Base-by-base conservation (phyloP, 192 early-diverging fungal species). In the Geranomyces variabilis region DNA sequence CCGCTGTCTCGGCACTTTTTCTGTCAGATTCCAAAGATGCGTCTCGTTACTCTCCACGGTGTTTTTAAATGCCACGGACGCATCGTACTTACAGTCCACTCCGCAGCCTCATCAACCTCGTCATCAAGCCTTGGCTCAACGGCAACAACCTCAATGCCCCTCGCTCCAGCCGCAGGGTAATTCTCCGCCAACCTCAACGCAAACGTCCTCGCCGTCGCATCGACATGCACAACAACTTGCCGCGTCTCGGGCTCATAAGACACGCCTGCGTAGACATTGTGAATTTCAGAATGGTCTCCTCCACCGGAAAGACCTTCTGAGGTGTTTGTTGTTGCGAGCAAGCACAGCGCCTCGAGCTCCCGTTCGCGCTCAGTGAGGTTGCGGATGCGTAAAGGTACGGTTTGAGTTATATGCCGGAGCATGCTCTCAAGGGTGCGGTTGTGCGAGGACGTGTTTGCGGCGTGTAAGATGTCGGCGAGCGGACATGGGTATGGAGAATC, bases 201-300 rank as follows among this genome's bases (percentile, higher is more conserved):
- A 45, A 75, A 70, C 67, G 58, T 55, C 36, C 62, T 14, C 10
- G 60, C 74, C 10, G 60, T 70, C 22, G 58, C 67, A n/a, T 56
- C 67, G 3, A 64, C 58, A 46, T 70, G 67, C 26, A 75, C 47
- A 13, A 64, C 55, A n/a, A 75, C 45, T 29, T 75, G 30, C 41
- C 66, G 14, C 24, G 46, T 65, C 19, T 66, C 41, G 12, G 75
- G 44, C n/a, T 76, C 68, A 28, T 66, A 76, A 21, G 45, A 41
- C 17, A 67, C 49, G n/a, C 65, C 73, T 9, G 43, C 66, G 28
- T 68, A 30, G 0, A 29, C 15, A 29, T 34, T 60, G 24, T 8
- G 3, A 26, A 5, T 4, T 7, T 33, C 12, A 26, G 5, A 5
- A 60, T 60, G 5, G 28, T 60, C 29, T 7, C 36, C 36, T 7